Evolutionary conservation across 2,329 filamentous ascomycete genomes (phyloP).

Genomic region (Pseudogymnoascus verrucosus): DNA sequence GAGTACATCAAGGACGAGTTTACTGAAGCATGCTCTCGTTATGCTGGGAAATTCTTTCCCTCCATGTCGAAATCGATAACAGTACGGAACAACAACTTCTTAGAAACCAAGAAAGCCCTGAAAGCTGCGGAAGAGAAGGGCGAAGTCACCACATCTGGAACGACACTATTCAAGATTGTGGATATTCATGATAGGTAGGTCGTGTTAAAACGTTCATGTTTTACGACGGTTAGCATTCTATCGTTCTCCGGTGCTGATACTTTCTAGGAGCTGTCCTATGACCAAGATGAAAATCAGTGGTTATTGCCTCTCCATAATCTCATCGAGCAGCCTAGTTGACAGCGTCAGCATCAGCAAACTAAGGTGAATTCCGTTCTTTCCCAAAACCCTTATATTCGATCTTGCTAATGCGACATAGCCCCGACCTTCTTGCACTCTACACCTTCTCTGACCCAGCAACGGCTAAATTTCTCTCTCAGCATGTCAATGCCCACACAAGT

Average conservation of each 20-base stretch:
- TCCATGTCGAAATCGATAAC: neutral
- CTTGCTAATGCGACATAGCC: neutral
- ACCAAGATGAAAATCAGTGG: slow-evolving; percentile 34
- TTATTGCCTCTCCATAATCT: slow-evolving; percentile 37
- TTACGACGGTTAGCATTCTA: slow-evolving; percentile 9
- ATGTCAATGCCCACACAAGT: slow-evolving; percentile 23
- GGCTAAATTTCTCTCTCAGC: slow-evolving; percentile 33
- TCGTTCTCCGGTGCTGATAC: slow-evolving; percentile 10
- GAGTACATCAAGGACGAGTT: slow-evolving; percentile 51
- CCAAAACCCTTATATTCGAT: slow-evolving; percentile 26
- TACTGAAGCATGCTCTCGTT: slow-evolving; percentile 38
- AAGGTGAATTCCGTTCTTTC: slow-evolving; percentile 28
- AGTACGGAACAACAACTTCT: neutral
- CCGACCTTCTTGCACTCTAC: slow-evolving; percentile 35
- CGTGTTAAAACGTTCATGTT: slow-evolving; percentile 1
- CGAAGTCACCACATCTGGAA: neutral
- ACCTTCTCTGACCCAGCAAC: slow-evolving; percentile 43
- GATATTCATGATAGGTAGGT: slow-evolving; percentile 13
- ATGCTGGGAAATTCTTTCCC: slow-evolving; percentile 26
- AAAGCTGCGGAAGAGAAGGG: slow-evolving; percentile 9
- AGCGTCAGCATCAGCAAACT: slow-evolving; percentile 32
- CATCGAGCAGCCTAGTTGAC: slow-evolving; percentile 44
- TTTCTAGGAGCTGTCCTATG: slow-evolving; percentile 22
- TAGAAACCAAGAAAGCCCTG: neutral
- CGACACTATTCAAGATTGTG: neutral